Evolutionary conservation across 805 yeast species (phyloP).

Genomic region (Tetrapisispora pingtungensis): DNA sequence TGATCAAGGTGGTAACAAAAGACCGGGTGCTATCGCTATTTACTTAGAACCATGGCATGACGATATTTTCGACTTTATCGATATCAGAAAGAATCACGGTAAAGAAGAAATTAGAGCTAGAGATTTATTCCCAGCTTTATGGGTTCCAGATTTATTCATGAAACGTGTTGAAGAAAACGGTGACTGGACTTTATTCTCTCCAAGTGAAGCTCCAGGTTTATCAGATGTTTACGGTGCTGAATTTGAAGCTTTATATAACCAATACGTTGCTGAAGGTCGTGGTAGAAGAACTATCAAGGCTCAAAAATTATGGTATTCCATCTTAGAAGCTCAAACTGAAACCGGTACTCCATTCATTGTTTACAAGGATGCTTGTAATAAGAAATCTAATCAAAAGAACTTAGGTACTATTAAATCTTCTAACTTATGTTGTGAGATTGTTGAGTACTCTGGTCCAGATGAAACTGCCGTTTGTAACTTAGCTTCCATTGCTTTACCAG

Average conservation of each 20-base stretch:
- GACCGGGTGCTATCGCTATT: conserved; percentile 94
- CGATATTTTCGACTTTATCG: conserved; percentile 76
- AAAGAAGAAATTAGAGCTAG: conserved; percentile 88
- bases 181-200: conserved; percentile 84
- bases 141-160: conserved; percentile 95
- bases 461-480: conserved; percentile 93
- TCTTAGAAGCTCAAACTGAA: conserved; percentile 84
- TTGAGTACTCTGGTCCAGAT: conserved; percentile 78
- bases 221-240: conserved; percentile 75
- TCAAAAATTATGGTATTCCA: conserved; percentile 80
- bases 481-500: conserved; percentile 81
- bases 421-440: conserved; percentile 85
- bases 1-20: conserved; percentile 94
- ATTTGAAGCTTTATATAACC: conserved; percentile 55
- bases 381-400: conserved; percentile 80
- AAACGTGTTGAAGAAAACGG: conserved; percentile 67
- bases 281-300: conserved; percentile 57
- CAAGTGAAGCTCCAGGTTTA: conserved; percentile 77
- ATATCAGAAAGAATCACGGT: conserved; percentile 85
- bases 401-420: conserved; percentile 87
- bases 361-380: conserved; percentile 83
- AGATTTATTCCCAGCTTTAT: conserved; percentile 80
- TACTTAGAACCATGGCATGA: conserved; percentile 96
- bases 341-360: conserved; percentile 93
- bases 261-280: conserved; percentile 58